Percentiles rank a stretch among this genome's conserved stretches.
Evolutionary conservation across 192 early-diverging fungal species (phyloP).

Genomic region (Linnemannia zychae): DNA sequence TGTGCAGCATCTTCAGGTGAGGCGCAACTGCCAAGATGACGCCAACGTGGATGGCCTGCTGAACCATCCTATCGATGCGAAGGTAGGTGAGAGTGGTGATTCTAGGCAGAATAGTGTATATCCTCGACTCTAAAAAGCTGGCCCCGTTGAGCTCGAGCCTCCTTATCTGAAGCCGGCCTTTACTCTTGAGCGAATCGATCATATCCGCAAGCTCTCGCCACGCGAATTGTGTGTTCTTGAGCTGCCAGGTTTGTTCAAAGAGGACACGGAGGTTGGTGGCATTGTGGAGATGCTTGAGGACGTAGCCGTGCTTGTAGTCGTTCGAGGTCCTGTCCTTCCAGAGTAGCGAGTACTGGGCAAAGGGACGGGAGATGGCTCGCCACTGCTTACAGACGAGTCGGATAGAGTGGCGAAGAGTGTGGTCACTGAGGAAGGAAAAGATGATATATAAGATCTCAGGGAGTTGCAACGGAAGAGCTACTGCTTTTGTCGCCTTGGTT

Average conservation of each 20-base stretch:
- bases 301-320: slow-evolving; percentile 10
- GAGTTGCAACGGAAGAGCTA: not conserved
- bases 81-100: slow-evolving; percentile 11
- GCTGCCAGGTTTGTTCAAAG: slow-evolving; percentile 9
- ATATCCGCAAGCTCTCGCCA: slow-evolving; percentile 14
- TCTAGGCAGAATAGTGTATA: slow-evolving; percentile 6
- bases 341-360: not conserved
- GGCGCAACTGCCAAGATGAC: slow-evolving; percentile 11
- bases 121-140: slow-evolving; percentile 21
- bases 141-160: not conserved
- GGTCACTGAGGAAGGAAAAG: slow-evolving; percentile 7
- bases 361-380: not conserved
- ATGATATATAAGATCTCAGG: slow-evolving; percentile 15
- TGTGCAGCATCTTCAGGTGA: not conserved
- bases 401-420: not conserved
- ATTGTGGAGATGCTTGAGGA: slow-evolving; percentile 8
- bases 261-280: slow-evolving; percentile 11
- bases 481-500: not conserved
- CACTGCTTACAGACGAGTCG: slow-evolving; percentile 21
- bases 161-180: not conserved
- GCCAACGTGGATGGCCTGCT: slow-evolving; percentile 3
- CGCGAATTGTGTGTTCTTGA: slow-evolving; percentile 14
- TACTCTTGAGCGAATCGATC: not conserved
- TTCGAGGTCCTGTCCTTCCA: slow-evolving; percentile 10
- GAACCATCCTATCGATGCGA: slow-evolving; percentile 12